A percentile compares a stretch with the other conserved stretches of the same genome.
Conservation (phyloP, 2,329 filamentous ascomycete species). For the Aspergillus unguis region DNA sequence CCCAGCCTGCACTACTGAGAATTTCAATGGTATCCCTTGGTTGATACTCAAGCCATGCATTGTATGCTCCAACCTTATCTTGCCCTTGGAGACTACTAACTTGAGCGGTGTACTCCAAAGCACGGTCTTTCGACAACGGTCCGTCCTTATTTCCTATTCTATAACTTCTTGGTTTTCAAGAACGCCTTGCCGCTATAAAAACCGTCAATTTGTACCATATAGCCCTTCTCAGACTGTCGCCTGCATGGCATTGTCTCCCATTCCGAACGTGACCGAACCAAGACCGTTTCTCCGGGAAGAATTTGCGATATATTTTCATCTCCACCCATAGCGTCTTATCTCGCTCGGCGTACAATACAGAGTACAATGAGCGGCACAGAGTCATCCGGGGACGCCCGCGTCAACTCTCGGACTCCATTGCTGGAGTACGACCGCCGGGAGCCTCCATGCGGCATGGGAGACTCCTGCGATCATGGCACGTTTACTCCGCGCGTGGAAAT, state of each 20-base stretch:
- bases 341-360: constrained; percentile 4
- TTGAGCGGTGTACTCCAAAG: constrained; percentile 2
- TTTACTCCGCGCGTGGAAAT: constrained; percentile 67
- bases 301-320: constrained; percentile 20
- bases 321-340: constrained; percentile 8
- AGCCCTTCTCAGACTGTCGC: neutral
- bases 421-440: constrained; percentile 38
- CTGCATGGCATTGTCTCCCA: constrained; percentile 6
- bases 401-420: constrained; percentile 36
- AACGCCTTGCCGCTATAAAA: neutral
- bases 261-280: constrained; percentile 27
- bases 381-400: constrained; percentile 8
- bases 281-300: constrained; percentile 9
- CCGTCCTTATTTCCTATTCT: constrained; percentile 2
- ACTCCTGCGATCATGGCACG: constrained; percentile 66
- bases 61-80: neutral
- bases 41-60: neutral
- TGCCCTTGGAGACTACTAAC: neutral
- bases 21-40: too few species aligned
- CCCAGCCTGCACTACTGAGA: too few species aligned
- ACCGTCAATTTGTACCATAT: neutral
- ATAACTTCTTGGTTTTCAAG: neutral
- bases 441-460: constrained; percentile 38
- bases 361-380: constrained; percentile 14
- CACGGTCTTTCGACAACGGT: neutral